Evolutionary conservation across 441 rosid species (phyloP).

Genomic region (Corymbia calophylla): DNA sequence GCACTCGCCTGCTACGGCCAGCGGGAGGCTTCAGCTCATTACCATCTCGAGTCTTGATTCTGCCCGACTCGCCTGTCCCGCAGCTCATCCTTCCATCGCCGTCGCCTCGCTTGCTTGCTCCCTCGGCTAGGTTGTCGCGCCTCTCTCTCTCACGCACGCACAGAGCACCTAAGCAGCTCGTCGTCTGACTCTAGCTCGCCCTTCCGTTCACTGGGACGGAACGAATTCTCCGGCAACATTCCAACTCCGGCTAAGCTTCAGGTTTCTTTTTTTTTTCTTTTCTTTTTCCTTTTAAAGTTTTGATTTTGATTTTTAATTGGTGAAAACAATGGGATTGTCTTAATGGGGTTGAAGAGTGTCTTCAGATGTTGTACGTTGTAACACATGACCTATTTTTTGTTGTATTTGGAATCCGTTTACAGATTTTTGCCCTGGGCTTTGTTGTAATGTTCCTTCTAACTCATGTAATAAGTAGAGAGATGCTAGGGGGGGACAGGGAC

Average conservation of each 20-base stretch:
- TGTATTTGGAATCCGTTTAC: neutral
- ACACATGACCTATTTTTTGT: neutral
- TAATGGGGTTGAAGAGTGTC: neutral
- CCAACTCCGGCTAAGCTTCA: neutral
- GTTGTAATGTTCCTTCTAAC: neutral
- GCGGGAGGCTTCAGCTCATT: neutral
- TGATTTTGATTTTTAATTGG: neutral
- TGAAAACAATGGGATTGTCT: neutral
- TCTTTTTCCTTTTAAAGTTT: neutral
- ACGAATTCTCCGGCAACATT: neutral
- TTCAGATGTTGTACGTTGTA: neutral
- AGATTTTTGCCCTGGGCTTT: neutral
- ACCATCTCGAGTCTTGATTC: neutral
- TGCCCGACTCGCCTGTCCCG: neutral
- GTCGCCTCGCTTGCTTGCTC: neutral
- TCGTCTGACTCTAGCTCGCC: neutral
- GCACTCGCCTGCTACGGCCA: neutral
- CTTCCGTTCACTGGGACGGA: neutral
- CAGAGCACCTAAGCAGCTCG: neutral
- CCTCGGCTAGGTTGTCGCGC: conserved; percentile 17
- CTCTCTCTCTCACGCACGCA: conserved; percentile 16
- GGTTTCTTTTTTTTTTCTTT: neutral
- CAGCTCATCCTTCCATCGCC: neutral
- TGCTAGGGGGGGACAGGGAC: no score
- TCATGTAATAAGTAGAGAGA: neutral